Evolutionary conservation across 345 rosid species (phyloP).

Genomic region (Microthlaspi erraticum): DNA sequence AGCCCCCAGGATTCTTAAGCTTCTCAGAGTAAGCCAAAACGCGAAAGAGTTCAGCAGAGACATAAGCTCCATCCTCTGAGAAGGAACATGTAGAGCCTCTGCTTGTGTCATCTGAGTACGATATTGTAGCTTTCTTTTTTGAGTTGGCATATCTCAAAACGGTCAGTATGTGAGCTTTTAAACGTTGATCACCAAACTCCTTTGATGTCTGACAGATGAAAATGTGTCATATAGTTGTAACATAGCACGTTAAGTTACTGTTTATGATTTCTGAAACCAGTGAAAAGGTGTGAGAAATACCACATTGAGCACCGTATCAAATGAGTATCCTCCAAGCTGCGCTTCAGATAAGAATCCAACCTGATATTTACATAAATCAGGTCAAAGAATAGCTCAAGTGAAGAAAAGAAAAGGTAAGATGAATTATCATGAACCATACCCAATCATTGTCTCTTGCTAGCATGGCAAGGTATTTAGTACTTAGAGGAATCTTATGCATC

Average conservation of each 20-base stretch:
- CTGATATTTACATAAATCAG: conserved; percentile 52
- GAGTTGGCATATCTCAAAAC: conserved; percentile 85
- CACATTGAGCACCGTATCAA: conserved; percentile 77
- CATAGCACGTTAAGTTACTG: conserved; percentile 19
- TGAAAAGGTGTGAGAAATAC: conserved; percentile 53
- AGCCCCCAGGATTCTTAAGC: conserved; percentile 77
- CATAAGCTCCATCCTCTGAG: conserved; percentile 59
- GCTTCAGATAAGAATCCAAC: conserved; percentile 97
- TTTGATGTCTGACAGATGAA: conserved; percentile 68
- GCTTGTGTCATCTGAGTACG: conserved; percentile 53
- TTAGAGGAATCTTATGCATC: conserved; percentile 88
- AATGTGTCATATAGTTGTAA: conserved; percentile 27
- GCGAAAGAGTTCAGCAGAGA: conserved; percentile 83
- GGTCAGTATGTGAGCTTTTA: conserved; percentile 81
- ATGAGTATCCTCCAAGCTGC: conserved; percentile 91
- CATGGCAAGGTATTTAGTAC: conserved; percentile 88
- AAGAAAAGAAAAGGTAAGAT: conserved; percentile 25
- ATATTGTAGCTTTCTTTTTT: conserved; percentile 62
- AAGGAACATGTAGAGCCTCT: conserved; percentile 52
- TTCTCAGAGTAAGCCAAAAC: conserved; percentile 92
- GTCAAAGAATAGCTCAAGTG: conserved; percentile 22
- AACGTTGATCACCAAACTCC: conserved; percentile 89
- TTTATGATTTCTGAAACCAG: conserved; percentile 28
- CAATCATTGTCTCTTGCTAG: conserved; percentile 98
- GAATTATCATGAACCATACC: conserved; percentile 58